Evolutionary conservation across 2,329 filamentous ascomycete genomes (phyloP), one percentile per base, ranked within the genome.

Genomic region (Phaeosphaeriaceae sp.): DNA sequence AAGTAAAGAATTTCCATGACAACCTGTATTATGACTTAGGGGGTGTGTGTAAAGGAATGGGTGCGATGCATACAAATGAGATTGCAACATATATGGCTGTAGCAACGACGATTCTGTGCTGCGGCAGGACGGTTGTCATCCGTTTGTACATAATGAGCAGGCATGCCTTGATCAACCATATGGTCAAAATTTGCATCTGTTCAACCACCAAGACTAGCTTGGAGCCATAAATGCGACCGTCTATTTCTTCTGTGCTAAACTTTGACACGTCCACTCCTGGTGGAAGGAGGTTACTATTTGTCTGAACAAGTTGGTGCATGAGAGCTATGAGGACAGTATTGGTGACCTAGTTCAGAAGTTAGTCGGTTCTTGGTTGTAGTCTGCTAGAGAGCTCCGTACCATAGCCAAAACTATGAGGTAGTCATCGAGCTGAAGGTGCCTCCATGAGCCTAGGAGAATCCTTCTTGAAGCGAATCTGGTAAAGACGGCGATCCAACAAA

Each of bases 181-280:
- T 74, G 1, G 76, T 78, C 1, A 76, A 67, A 33, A 81, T 71
- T 55, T 81, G 81, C 58, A 78, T 80, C 48, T 83, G 75, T 54
- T 84, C 82, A 12, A 80, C 76, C 0, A 79, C 78, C 44, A 84
- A 69, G 1, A 81, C 79, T 60, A 82, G 76, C 56, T 82, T 82
- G 59, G 80, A 82, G n/a, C 82, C 82, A 40, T 74, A 77, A 4
- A 81, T 68, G 12, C 80, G 77, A 21, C 62, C 54, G 1, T 66
- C 42, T n/a, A 76, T 72, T 6, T 78, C 75, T 2, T 74, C 54
- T 0, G 73, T 65, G 13, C 61, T 63, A 21, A 72, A 72, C 4
- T 49, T 37, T 1, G 65, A 61, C 4, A 69, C 59, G 36, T 73
- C 64, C 17, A 66, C 62, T 26, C 54, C 63, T 4, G 71, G 70